These are phyloP conservation scores for Globomyces pollinis-pini DNA, from an alignment of 192 early-diverging fungal species.

Conservation along the genomic window DNA sequence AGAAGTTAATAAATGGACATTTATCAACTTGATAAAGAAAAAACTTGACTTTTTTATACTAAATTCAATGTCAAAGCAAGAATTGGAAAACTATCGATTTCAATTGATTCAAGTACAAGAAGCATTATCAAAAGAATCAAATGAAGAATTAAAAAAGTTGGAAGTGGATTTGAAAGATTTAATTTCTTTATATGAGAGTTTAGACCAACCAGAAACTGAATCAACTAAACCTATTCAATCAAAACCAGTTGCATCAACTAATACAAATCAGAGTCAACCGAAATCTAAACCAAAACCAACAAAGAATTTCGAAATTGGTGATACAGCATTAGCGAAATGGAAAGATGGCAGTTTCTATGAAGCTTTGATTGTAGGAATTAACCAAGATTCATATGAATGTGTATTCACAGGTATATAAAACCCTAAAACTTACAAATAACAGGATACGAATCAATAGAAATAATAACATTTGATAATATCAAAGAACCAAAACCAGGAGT, in stretches of 20 bases:
- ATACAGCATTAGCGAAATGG: background rate
- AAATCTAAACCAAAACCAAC: background rate
- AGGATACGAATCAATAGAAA: background rate
- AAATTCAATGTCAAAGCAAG: too few relatives aligned
- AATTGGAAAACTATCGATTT: slow-evolving; percentile 25
- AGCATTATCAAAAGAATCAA: slow-evolving; percentile 61
- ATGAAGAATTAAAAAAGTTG: slow-evolving; percentile 54
- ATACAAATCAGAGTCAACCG: background rate
- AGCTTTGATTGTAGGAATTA: background rate
- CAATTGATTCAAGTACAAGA: slow-evolving; percentile 66
- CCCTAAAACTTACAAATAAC: background rate
- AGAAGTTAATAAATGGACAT: too few relatives aligned
- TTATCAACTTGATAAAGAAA: too few relatives aligned
- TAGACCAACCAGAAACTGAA: background rate
- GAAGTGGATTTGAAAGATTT: background rate
- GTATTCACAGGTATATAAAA: slow-evolving; percentile 2
- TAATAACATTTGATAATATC: background rate
- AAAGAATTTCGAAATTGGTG: slow-evolving; percentile 5
- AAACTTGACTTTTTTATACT: too few relatives aligned
- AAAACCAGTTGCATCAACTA: background rate
- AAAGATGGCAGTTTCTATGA: slow-evolving; percentile 1
- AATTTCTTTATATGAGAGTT: background rate
- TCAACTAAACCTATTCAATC: slow-evolving; percentile 25
- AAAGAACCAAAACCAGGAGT: slow-evolving; percentile 2
- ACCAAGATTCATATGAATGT: background rate